Evolutionary conservation across 2,329 filamentous ascomycete species (phyloP).

Genomic region (Clarireedia sp.): DNA sequence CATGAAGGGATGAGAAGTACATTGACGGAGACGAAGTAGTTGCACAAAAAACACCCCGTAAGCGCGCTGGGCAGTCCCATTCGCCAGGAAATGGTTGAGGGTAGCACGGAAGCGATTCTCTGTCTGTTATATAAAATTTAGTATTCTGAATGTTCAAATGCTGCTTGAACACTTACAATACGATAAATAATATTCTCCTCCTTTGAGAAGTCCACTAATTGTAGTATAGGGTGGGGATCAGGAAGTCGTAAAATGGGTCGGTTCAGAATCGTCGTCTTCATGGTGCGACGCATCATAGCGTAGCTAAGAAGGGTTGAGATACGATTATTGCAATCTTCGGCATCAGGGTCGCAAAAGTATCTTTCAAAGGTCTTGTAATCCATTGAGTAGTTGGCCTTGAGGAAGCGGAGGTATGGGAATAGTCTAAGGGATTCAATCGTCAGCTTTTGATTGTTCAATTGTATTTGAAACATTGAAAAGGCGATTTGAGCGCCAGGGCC

Average conservation of each 20-base stretch:
- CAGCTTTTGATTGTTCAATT: constrained; percentile 1
- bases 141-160: constrained; percentile 5
- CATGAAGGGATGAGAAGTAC: constrained; percentile 28
- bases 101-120: constrained; percentile 25
- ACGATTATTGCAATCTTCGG: constrained; percentile 16
- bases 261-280: constrained; percentile 44
- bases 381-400: constrained; percentile 24
- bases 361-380: constrained; percentile 23
- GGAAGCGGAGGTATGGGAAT: constrained; percentile 29
- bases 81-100: constrained; percentile 22
- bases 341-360: constrained; percentile 25
- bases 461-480: background rate
- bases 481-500: background rate
- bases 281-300: constrained; percentile 49
- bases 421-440: constrained; percentile 16
- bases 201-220: constrained; percentile 40
- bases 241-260: constrained; percentile 47
- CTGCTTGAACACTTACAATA: constrained; percentile 38
- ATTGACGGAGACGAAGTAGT: constrained; percentile 28
- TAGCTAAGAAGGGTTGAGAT: constrained; percentile 21
- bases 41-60: constrained; percentile 26
- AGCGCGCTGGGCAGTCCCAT: constrained; percentile 15
- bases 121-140: constrained; percentile 29
- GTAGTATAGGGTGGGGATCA: constrained; percentile 35
- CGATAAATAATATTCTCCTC: constrained; percentile 47